A percentile compares a stretch with the other conserved stretches of the same genome.
Evolutionary conservation across 2,329 filamentous ascomycete species (phyloP).

Genomic region (Ploettnerulaceae sp.): DNA sequence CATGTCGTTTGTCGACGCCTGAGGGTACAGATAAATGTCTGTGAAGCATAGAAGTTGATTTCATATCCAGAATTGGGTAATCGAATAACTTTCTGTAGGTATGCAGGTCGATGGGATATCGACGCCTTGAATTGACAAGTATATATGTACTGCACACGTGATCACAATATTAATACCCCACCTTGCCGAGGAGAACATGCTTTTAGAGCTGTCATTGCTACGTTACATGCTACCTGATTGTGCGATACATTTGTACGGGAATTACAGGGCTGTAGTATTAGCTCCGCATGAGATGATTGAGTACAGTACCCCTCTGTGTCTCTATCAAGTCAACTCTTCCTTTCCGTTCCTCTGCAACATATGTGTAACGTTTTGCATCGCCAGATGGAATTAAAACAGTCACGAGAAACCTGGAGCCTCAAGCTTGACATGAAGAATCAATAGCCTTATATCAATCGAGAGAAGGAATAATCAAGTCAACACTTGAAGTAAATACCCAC

Average conservation of each 20-base stretch:
- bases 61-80: no score
- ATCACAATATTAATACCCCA: slow-evolving; percentile 1
- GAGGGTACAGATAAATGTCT: no score
- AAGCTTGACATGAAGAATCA: neutral
- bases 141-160: neutral
- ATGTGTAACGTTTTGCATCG: no score
- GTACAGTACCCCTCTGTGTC: no score
- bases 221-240: slow-evolving; percentile 13
- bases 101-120: no score
- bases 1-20: no score
- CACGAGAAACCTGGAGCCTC: neutral
- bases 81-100: no score
- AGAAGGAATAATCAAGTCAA: neutral
- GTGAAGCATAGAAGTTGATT: no score
- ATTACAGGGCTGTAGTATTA: neutral
- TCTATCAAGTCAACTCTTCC: neutral
- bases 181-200: no score
- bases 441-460: no score
- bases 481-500: neutral
- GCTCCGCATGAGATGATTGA: neutral
- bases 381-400: neutral
- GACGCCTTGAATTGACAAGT: neutral
- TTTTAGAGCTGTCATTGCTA: slow-evolving; percentile 2
- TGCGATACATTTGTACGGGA: neutral
- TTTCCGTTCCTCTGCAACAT: neutral